These are phyloP conservation scores for Aspergillus sp. DNA, from an alignment of 2,329 filamentous ascomycete species.

Conservation along the genomic window DNA sequence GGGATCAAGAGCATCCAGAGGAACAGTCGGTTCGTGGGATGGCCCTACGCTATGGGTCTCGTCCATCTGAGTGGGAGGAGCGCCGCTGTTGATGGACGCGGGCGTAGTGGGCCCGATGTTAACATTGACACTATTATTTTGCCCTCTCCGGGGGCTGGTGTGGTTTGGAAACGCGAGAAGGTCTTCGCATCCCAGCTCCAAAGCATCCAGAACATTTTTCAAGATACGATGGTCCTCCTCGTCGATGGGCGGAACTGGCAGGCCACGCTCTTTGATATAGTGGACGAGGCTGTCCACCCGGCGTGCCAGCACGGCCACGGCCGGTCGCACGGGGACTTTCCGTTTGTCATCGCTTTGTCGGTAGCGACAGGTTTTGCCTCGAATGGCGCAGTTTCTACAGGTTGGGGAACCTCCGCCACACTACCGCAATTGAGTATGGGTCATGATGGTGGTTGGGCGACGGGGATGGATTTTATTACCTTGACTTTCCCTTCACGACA, in stretches of 20 bases:
- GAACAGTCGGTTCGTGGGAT: too few relatives aligned
- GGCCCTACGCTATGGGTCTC: not conserved
- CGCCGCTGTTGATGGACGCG: conserved; percentile 9
- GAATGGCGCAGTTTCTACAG: conserved; percentile 39
- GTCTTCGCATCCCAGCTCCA: conserved; percentile 22
- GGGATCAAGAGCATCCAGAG: too few relatives aligned
- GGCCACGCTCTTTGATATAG: conserved; percentile 43
- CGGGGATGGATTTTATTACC: conserved; percentile 25
- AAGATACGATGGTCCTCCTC: conserved; percentile 38
- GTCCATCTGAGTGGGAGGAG: not conserved
- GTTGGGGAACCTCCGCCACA: conserved; percentile 40
- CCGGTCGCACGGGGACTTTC: conserved; percentile 14
- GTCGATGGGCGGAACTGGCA: conserved; percentile 41
- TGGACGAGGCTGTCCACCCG: conserved; percentile 39
- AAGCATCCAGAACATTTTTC: conserved; percentile 37
- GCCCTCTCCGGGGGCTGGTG: conserved; percentile 12
- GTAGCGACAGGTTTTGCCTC: conserved; percentile 40
- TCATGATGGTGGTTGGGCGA: not conserved
- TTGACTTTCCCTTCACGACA: conserved; percentile 50
- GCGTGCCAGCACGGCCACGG: not conserved
- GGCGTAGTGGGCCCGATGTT: conserved; percentile 13
- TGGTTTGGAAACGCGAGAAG: conserved; percentile 13
- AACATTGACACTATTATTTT: not conserved
- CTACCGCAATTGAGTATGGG: conserved; percentile 18
- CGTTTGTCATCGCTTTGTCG: conserved; percentile 42